Conservation (phyloP, 2,329 filamentous ascomycete genomes). For the Incumbomyces delicatus region DNA sequence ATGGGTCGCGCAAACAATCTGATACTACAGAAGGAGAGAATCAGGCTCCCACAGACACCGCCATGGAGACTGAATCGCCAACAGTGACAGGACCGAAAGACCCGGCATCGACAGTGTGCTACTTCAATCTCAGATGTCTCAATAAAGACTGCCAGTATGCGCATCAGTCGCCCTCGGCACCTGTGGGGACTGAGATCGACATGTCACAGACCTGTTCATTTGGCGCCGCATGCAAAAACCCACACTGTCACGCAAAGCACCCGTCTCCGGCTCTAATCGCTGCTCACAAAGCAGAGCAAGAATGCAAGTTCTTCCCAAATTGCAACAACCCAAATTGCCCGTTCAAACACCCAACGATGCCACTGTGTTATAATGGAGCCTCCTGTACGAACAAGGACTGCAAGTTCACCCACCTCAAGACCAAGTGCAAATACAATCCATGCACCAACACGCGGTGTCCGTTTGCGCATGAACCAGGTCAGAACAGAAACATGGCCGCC, state of each 20-base stretch:
- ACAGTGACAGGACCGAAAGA: conserved; percentile 41
- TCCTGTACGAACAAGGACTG: conserved; percentile 74
- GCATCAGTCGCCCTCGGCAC: conserved; percentile 85
- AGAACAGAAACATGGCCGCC: conserved; percentile 66
- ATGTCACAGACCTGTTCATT: conserved; percentile 71
- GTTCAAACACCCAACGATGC: conserved; percentile 81
- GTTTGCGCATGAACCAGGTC: conserved; percentile 85
- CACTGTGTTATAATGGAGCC: conserved; percentile 80
- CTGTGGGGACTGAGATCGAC: conserved; percentile 66
- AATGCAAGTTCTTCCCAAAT: conserved; percentile 86
- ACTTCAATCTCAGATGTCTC: conserved; percentile 79
- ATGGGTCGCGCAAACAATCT: conserved; percentile 13
- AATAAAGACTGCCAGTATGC: conserved; percentile 87
- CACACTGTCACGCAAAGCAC: conserved; percentile 84
- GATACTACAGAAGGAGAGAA: conserved; percentile 15
- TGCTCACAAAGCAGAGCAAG: conserved; percentile 69
- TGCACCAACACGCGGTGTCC: conserved; percentile 81
- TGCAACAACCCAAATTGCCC: conserved; percentile 80
- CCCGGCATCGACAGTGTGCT: conserved; percentile 62
- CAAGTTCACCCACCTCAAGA: conserved; percentile 80
- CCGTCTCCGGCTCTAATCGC: conserved; percentile 77
- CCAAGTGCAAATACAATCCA: conserved; percentile 80
- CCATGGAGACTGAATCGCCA: conserved; percentile 51
- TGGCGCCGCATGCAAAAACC: conserved; percentile 88
- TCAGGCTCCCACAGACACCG: conserved; percentile 15